Evolutionary conservation across 306 rosid genomes (phyloP).

Genomic region (Dryas alaskensis): DNA sequence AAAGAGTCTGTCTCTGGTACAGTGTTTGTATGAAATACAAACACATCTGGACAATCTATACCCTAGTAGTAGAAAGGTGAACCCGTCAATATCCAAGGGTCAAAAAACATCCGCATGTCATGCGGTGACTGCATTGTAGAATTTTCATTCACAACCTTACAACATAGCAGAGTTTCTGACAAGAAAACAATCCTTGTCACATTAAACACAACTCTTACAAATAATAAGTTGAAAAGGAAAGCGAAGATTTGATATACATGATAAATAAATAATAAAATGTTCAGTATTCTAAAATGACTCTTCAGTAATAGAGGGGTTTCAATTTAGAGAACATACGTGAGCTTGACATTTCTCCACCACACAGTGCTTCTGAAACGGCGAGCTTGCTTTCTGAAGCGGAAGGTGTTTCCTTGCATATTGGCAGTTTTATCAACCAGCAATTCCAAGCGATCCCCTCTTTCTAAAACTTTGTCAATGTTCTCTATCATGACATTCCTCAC

Average conservation of each 20-base stretch:
- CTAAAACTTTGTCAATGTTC: constrained; percentile 93
- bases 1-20: too few relatives aligned
- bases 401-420: constrained; percentile 93
- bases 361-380: constrained; percentile 88
- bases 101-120: too few relatives aligned
- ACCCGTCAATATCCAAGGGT: too few relatives aligned
- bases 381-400: constrained; percentile 94
- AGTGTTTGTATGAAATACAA: too few relatives aligned
- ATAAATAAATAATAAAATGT: too few relatives aligned
- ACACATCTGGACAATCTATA: too few relatives aligned
- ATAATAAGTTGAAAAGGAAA: neutral
- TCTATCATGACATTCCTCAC: constrained; percentile 95
- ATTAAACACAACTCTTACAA: neutral
- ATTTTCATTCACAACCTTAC: too few relatives aligned
- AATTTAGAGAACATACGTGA: constrained; percentile 56
- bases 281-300: neutral
- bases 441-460: constrained; percentile 93
- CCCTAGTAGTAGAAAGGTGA: too few relatives aligned
- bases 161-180: too few relatives aligned
- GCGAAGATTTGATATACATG: neutral
- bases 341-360: constrained; percentile 99
- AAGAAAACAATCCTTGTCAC: neutral
- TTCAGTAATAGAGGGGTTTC: neutral
- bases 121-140: too few relatives aligned
- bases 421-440: constrained; percentile 92